Base-by-base conservation (phyloP, 2,329 filamentous ascomycete species). In the Fusarium sp. region DNA sequence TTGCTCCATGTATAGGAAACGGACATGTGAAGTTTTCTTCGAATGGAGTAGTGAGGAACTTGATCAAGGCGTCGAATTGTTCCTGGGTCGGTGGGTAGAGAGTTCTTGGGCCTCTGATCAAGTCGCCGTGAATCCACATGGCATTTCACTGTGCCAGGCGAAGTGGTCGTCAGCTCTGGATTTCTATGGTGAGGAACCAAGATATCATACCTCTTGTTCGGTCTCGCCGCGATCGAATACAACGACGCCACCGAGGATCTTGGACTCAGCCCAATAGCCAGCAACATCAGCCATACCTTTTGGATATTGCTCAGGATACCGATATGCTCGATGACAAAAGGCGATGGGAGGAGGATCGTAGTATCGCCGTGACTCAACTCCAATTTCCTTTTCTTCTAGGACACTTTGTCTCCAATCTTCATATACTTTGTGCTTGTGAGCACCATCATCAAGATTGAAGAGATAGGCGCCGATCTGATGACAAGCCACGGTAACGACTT, bases 381-480 rank as follows among this genome's bases (percentile, higher is more conserved):
- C 56, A 1, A 0, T 14, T 26, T 32, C 6, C 6, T 45, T 63
- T 44, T 68, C 51, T 38, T 47, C 9, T 5, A 66, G 5, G 1
- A 48, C 61, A 6, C 12, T 47, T 3, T 20, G n/a, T 17, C 36
- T 64, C 72, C 68, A 72, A 2, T 57, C 45, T 15, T 51, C 24
- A 15, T 72, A 66, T 1, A 24, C 3, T 18, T 47, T 18, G 20
- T 75, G 64, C 14, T 74, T 66, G 30, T 75, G 72, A 2, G 36
- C 47, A 0, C 65, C 72, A 5, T 58, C 51, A 9, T 74, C 68
- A 0, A 72, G 61, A 3, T 42, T 50, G 12, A 66, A 75, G 7
- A 66, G 59, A n/a, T 32, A 44, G 7, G 62, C 64, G 8, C 66
- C 72, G 8, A 75, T 74, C 18, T 74, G 61, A 18, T 74, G 72